These are phyloP conservation scores for Carex arenaria DNA, from an alignment of 202 grass and related monocot species.

Conservation along the genomic window DNA sequence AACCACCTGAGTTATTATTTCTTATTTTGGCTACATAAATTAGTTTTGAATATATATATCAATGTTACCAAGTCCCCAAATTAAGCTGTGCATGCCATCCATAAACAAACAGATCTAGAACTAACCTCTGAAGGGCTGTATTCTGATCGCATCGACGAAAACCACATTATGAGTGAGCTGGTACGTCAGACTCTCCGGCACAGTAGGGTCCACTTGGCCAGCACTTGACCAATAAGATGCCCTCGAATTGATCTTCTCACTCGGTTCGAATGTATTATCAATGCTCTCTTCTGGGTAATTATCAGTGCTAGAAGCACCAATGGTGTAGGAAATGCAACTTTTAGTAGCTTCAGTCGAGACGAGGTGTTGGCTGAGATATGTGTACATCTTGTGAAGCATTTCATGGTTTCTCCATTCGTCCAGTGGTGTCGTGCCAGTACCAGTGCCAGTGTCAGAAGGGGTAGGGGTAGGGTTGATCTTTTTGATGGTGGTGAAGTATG, in stretches of 20 bases:
- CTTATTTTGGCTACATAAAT: no score
- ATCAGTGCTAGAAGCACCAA: conserved; percentile 86
- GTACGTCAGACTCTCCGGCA: conserved; percentile 58
- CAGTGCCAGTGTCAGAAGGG: no score
- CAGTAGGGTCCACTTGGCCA: conserved; percentile 25
- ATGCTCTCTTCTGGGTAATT: conserved; percentile 68
- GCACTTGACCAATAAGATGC: conserved; percentile 87
- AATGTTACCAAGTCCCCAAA: no score
- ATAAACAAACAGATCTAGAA: background rate
- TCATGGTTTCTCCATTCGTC: conserved; percentile 21
- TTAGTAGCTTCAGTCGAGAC: conserved; percentile 19
- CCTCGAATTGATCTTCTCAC: conserved; percentile 6
- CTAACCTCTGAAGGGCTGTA: conserved; percentile 63
- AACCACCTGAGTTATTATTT: background rate
- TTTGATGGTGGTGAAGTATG: conserved; percentile 33
- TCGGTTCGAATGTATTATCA: conserved; percentile 52
- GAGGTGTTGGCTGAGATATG: conserved; percentile 41
- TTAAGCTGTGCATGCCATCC: no score
- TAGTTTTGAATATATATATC: no score
- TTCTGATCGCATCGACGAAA: conserved; percentile 60
- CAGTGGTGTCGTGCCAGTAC: background rate
- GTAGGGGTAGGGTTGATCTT: conserved; percentile 2
- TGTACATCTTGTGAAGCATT: conserved; percentile 46
- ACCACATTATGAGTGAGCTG: conserved; percentile 42
- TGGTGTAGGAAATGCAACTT: conserved; percentile 49